phyloP scores from a whole-genome alignment of 805 yeast species.

The Cyberlindnera sargentensis region DNA sequence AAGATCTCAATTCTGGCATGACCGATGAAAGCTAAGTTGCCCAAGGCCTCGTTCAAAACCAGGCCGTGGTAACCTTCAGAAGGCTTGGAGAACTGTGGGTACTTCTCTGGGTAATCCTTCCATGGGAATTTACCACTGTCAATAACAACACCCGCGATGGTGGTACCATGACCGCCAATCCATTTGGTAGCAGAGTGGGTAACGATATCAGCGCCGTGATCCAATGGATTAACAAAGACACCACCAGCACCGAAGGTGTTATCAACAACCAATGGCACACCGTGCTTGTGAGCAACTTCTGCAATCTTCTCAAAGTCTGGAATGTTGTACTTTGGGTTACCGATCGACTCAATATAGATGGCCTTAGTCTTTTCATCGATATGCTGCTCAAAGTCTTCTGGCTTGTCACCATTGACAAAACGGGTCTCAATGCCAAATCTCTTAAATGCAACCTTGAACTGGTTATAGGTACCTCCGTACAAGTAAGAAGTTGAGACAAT shows the following conservation, averaged over 20 bases:
- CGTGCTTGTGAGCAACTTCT: constrained; percentile 75
- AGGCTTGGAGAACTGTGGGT: constrained; percentile 88
- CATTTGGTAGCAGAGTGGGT: constrained; percentile 95
- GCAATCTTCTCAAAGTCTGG: constrained; percentile 82
- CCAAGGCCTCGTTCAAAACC: constrained; percentile 73
- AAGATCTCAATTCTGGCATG: constrained; percentile 78
- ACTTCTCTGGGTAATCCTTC: constrained; percentile 76
- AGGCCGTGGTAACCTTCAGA: constrained; percentile 93
- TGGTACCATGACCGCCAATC: constrained; percentile 97
- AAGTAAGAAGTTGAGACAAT: constrained; percentile 78
- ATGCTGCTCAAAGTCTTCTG: constrained; percentile 62
- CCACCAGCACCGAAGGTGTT: constrained; percentile 98
- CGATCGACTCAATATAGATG: constrained; percentile 81
- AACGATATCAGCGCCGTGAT: constrained; percentile 86
- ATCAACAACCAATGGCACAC: constrained; percentile 87
- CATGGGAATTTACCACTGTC: constrained; percentile 94
- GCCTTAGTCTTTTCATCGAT: constrained; percentile 88
- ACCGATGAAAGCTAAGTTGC: constrained; percentile 69
- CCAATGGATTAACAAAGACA: constrained; percentile 73
- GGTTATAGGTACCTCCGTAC: constrained; percentile 96
- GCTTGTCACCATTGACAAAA: constrained; percentile 75
- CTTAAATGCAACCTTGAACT: constrained; percentile 87
- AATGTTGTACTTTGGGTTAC: constrained; percentile 87
- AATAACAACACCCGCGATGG: constrained; percentile 85
- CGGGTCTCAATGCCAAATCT: constrained; percentile 81